phyloP scores from a whole-genome alignment of 2,329 filamentous ascomycete species.

The Gyromitra esculenta region DNA sequence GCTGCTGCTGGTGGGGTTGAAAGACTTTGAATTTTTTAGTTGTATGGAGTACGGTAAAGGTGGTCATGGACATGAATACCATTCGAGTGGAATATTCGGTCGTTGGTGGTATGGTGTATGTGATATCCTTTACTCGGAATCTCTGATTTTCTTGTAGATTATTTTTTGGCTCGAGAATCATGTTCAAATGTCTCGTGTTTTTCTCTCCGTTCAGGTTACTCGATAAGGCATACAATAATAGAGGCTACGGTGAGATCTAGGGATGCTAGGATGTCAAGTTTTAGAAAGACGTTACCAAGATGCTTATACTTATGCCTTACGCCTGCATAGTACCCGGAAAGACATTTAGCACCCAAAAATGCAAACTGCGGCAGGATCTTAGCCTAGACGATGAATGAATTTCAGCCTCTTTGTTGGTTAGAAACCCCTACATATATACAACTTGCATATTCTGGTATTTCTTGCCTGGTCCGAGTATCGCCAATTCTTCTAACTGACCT shows the following conservation, averaged over 20 bases:
- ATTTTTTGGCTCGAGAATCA: constrained; percentile 7
- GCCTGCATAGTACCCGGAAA: background rate
- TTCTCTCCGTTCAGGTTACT: background rate
- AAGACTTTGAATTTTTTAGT: constrained; percentile 6
- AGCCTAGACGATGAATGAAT: no score
- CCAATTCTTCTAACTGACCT: background rate
- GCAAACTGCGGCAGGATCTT: no score
- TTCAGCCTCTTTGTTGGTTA: no score
- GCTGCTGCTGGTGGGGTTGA: constrained; percentile 5
- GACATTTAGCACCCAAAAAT: no score
- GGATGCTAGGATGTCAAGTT: background rate
- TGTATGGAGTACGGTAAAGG: constrained; percentile 20
- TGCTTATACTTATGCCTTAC: background rate
- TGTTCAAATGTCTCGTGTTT: background rate
- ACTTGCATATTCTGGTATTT: no score
- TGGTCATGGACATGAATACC: constrained; percentile 15
- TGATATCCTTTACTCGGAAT: constrained; percentile 12
- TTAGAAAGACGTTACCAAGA: background rate
- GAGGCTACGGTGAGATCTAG: background rate
- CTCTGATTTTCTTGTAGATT: constrained; percentile 14
- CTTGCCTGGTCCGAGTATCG: no score
- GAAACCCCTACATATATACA: no score
- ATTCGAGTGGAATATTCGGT: background rate
- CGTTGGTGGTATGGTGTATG: background rate
- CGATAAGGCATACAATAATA: background rate